These are phyloP conservation scores for Neoboletus subvelutipes DNA, from an alignment of 768 basidiomycete genomes.

Conservation along the genomic window DNA sequence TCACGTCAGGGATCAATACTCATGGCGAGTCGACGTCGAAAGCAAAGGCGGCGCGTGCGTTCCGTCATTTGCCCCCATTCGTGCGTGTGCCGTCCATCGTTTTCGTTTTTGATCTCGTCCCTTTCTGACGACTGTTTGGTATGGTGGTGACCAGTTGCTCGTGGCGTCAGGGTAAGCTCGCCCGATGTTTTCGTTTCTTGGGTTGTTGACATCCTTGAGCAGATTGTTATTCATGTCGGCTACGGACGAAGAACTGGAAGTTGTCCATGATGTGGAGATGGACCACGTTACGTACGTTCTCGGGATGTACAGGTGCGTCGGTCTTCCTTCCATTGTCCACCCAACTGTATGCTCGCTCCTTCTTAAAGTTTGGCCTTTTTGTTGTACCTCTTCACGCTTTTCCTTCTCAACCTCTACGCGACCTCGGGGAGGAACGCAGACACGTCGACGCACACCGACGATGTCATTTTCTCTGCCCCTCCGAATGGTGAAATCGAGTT, in stretches of 20 bases:
- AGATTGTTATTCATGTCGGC: conserved; percentile 89
- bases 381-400: conserved; percentile 69
- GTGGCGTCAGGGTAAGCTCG: conserved; percentile 63
- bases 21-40: conserved; percentile 19
- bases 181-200: background rate
- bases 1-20: conserved; percentile 39
- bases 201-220: background rate
- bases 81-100: conserved; percentile 47
- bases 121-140: conserved; percentile 1
- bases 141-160: conserved; percentile 49
- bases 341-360: background rate
- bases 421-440: conserved; percentile 59
- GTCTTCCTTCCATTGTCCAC: background rate
- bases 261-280: conserved; percentile 69
- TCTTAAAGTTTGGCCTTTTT: conserved; percentile 57
- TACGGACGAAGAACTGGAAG: conserved; percentile 86
- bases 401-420: conserved; percentile 67
- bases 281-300: conserved; percentile 91
- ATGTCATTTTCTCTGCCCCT: conserved; percentile 24
- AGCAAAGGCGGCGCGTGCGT: conserved; percentile 53
- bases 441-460: background rate
- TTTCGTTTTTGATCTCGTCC: background rate
- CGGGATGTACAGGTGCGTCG: conserved; percentile 71
- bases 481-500: conserved; percentile 44
- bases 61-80: conserved; percentile 87